Evolutionary conservation across 2,329 filamentous ascomycete genomes (phyloP).

Genomic region (Hymenoscyphus scutula): DNA sequence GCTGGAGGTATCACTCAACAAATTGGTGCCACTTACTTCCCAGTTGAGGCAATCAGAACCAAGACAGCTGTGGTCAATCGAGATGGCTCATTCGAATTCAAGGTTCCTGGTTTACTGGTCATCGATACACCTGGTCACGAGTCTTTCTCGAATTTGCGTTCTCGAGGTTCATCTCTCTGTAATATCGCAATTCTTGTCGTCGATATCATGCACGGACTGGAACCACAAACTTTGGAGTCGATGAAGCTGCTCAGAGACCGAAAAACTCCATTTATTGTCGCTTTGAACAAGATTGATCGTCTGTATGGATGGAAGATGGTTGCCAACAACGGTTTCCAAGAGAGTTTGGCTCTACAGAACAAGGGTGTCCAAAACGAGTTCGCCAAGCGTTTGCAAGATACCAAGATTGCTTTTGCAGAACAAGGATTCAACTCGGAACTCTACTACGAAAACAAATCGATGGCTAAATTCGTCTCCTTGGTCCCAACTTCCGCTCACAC

Average conservation of each 20-base stretch:
- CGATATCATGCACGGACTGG: constrained; percentile 99
- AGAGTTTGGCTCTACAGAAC: constrained; percentile 84
- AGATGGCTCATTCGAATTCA: constrained; percentile 90
- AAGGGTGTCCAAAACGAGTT: constrained; percentile 95
- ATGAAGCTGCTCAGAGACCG: constrained; percentile 91
- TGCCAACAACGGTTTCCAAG: constrained; percentile 96
- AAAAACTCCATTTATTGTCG: constrained; percentile 97
- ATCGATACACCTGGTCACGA: constrained; percentile 99
- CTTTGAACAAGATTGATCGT: constrained; percentile 99
- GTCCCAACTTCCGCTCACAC: constrained; percentile 97
- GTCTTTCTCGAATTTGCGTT: constrained; percentile 98
- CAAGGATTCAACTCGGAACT: constrained; percentile 98
- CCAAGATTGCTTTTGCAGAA: constrained; percentile 91
- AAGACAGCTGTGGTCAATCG: constrained; percentile 94
- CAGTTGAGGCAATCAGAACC: constrained; percentile 83
- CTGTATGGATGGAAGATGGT: constrained; percentile 99
- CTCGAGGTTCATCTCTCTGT: constrained; percentile 94
- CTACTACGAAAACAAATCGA: constrained; percentile 96
- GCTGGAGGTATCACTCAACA: constrained; percentile 99
- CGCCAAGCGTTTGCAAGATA: constrained; percentile 81
- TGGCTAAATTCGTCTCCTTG: constrained; percentile 91
- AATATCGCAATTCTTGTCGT: constrained; percentile 99
- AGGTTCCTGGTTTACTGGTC: constrained; percentile 91
- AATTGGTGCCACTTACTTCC: constrained; percentile 99
- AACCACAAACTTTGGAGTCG: constrained; percentile 95